Evolutionary conservation across 179 eudicot species (phyloP).

Genomic region (Carnegiea gigantea): DNA sequence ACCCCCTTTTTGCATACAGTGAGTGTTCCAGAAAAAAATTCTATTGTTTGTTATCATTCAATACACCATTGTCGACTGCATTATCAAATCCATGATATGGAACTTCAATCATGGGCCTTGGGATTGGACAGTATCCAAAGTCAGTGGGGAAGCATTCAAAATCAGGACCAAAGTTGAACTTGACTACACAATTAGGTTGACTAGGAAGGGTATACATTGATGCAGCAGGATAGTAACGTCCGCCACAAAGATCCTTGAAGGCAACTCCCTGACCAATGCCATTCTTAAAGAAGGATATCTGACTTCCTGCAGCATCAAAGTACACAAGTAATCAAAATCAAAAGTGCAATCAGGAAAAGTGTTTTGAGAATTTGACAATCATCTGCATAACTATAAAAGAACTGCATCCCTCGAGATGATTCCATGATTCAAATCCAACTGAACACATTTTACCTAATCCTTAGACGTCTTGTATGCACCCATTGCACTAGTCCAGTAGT

Average conservation of each 20-base stretch:
- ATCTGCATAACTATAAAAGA: not conserved
- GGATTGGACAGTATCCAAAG: constrained; percentile 65
- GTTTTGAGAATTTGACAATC: not conserved
- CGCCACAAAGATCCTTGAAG: constrained; percentile 77
- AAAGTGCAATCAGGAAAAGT: not conserved
- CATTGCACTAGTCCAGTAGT: not conserved
- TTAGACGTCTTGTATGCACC: not conserved
- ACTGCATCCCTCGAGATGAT: not conserved
- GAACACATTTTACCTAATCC: not conserved
- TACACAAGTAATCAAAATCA: constrained; percentile 9
- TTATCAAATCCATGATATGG: constrained; percentile 75
- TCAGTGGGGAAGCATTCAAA: constrained; percentile 81
- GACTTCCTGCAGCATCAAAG: constrained; percentile 70
- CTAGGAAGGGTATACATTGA: constrained; percentile 96
- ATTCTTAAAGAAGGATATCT: constrained; percentile 86
- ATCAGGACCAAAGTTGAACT: constrained; percentile 96
- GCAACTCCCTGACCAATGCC: constrained; percentile 91
- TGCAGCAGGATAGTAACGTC: constrained; percentile 92
- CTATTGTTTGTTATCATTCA: constrained; percentile 55
- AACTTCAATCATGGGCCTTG: constrained; percentile 82
- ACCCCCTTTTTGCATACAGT: constrained; percentile 15
- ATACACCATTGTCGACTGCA: constrained; percentile 69
- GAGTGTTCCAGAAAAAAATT: not conserved
- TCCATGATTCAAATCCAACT: not conserved
- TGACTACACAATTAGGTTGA: constrained; percentile 83